Percentiles rank a stretch among this genome's conserved stretches.
Evolutionary conservation across 495 filamentous ascomycete species (phyloP).

Genomic region (Penicillium daleae): DNA sequence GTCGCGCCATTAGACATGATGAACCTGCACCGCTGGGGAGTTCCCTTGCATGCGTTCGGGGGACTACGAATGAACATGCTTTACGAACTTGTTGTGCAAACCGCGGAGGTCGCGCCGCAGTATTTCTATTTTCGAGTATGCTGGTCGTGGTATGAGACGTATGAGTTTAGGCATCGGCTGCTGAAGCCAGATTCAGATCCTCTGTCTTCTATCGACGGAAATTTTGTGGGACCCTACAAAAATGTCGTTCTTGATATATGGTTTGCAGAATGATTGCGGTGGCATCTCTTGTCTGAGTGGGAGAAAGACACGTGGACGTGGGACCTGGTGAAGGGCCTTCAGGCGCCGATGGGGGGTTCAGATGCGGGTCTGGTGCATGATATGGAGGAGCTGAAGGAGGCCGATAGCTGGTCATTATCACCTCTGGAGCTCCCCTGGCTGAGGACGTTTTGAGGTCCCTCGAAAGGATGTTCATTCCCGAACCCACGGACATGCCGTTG

Average conservation of each 20-base stretch:
- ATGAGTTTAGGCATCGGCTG: not conserved
- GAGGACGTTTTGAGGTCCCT: too few relatives aligned
- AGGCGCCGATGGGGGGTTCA: conserved; percentile 1
- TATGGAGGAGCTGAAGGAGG: conserved; percentile 8
- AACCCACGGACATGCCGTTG: too few relatives aligned
- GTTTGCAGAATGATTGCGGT: not conserved
- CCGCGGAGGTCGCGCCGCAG: not conserved
- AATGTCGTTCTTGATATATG: conserved; percentile 13
- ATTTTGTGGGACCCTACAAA: not conserved
- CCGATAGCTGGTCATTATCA: not conserved
- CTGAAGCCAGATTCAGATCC: not conserved
- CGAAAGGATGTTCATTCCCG: too few relatives aligned
- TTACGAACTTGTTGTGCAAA: not conserved
- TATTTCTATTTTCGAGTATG: conserved; percentile 9
- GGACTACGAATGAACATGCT: conserved; percentile 11
- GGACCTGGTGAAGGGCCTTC: conserved; percentile 7
- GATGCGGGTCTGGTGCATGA: not conserved
- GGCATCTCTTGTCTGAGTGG: not conserved
- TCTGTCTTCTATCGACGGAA: too few relatives aligned
- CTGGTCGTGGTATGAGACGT: not conserved
- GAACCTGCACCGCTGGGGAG: not conserved
- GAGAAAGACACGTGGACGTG: conserved; percentile 6
- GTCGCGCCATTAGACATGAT: not conserved
- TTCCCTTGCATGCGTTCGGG: not conserved
- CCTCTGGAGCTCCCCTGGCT: too few relatives aligned